Percentiles rank a stretch among this genome's conserved stretches.
phyloP scores from a whole-genome alignment of 1,284 basidiomycete genomes.

The Quambalaria eucalypti region DNA sequence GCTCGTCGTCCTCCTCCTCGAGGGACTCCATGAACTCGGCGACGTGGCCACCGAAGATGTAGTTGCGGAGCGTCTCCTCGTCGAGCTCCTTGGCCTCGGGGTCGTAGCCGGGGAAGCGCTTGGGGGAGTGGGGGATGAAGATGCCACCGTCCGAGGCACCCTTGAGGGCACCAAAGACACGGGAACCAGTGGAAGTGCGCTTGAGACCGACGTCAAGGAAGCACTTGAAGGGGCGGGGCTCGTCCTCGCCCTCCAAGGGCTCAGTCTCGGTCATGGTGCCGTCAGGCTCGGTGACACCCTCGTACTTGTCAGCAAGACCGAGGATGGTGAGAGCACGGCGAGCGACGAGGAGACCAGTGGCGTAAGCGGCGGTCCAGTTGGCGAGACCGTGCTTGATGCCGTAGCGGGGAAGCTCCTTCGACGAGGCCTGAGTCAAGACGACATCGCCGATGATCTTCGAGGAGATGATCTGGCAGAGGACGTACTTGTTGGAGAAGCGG shows the following conservation, averaged over 20 bases:
- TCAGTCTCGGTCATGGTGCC: slow-evolving; percentile 77
- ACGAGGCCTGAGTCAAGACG: slow-evolving; percentile 61
- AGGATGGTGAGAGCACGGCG: slow-evolving; percentile 92
- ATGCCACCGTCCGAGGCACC: slow-evolving; percentile 97
- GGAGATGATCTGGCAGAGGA: slow-evolving; percentile 67
- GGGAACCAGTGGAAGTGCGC: slow-evolving; percentile 94
- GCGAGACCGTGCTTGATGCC: slow-evolving; percentile 97
- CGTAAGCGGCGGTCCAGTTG: slow-evolving; percentile 98
- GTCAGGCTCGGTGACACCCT: slow-evolving; percentile 86
- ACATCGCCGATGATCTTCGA: slow-evolving; percentile 96
- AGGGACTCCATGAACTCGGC: slow-evolving; percentile 99
- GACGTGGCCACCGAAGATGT: slow-evolving; percentile 96
- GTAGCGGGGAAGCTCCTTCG: slow-evolving; percentile 85
- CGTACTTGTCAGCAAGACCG: slow-evolving; percentile 95
- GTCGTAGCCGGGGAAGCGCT: slow-evolving; percentile 98
- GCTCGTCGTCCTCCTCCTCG: slow-evolving; percentile 99
- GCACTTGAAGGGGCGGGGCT: slow-evolving; percentile 94
- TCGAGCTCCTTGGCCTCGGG: slow-evolving; percentile 88
- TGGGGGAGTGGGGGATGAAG: slow-evolving; percentile 94
- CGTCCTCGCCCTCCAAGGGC: slow-evolving; percentile 71
- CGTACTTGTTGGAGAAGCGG: slow-evolving; percentile 58
- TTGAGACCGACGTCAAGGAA: slow-evolving; percentile 98
- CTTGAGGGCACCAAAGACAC: slow-evolving; percentile 98
- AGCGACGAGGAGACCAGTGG: slow-evolving; percentile 88
- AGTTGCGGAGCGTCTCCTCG: slow-evolving; percentile 88